A percentile compares a stretch with the other conserved stretches of the same genome.
Conservation (phyloP, 441 rosid species). For the Jatropha multifida region DNA sequence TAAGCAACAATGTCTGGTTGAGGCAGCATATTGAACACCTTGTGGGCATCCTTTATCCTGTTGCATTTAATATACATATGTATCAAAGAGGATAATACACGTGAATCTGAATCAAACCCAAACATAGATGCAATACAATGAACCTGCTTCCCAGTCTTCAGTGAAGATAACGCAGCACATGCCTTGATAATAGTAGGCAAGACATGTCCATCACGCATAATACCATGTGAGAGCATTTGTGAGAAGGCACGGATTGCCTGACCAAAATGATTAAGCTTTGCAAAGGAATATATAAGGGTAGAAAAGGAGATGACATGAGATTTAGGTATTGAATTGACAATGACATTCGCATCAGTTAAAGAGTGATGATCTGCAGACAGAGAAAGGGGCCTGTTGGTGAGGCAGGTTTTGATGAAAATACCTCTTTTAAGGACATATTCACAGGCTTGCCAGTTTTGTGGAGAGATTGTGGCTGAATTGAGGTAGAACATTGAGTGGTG, state of each 20-base stretch:
- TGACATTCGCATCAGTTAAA: conserved; percentile 40
- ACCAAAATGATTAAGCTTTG: conserved; percentile 36
- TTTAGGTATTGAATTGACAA: conserved; percentile 35
- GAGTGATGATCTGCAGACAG: conserved; percentile 41
- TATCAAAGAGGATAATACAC: conserved; percentile 49
- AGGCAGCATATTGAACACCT: conserved; percentile 46
- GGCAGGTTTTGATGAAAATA: conserved; percentile 24
- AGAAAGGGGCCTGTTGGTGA: conserved; percentile 44
- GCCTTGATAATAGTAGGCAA: conserved; percentile 55
- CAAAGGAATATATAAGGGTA: conserved; percentile 44
- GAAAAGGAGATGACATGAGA: conserved; percentile 42
- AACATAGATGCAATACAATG: conserved; percentile 39
- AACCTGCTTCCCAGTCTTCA: conserved; percentile 39
- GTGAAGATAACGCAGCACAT: conserved; percentile 44
- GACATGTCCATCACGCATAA: conserved; percentile 42
- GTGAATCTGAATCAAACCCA: conserved; percentile 40
- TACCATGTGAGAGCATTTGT: conserved; percentile 50
- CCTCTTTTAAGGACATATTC: conserved; percentile 47
- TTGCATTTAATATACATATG: conserved; percentile 48
- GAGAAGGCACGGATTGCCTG: conserved; percentile 42
- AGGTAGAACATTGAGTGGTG: neutral
- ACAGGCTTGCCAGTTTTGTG: conserved; percentile 42
- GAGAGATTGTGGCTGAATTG: neutral
- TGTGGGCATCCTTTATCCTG: conserved; percentile 41
- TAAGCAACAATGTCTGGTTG: conserved; percentile 47